A percentile compares a stretch with the other conserved stretches of the same genome.
These are phyloP conservation scores for Pseudopithomyces chartarum DNA, from an alignment of 2,329 filamentous ascomycete species.

Conservation along the genomic window DNA sequence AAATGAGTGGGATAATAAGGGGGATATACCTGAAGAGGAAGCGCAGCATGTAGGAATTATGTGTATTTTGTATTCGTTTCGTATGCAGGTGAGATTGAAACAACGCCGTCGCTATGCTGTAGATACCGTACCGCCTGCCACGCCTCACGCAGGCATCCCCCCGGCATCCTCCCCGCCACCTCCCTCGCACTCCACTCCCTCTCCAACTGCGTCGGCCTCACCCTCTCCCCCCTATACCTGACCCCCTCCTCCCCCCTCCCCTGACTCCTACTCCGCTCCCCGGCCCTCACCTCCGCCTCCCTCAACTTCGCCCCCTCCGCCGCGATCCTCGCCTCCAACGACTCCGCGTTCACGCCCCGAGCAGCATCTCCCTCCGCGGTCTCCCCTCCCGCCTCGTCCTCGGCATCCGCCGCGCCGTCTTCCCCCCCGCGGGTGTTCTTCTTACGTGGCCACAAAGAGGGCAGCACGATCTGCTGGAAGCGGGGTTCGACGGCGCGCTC, in stretches of 20 bases:
- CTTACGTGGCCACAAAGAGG: constrained; percentile 82
- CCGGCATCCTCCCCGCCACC: constrained; percentile 33
- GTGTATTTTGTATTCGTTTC: too few species aligned
- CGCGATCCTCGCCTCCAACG: constrained; percentile 40
- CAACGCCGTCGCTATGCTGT: constrained; percentile 1
- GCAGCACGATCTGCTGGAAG: constrained; percentile 84
- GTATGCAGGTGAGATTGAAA: too few species aligned
- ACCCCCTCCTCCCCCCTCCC: constrained; percentile 24
- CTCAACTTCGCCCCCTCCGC: constrained; percentile 44
- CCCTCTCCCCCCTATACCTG: constrained; percentile 30
- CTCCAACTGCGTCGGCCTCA: constrained; percentile 18
- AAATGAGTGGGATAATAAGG: too few species aligned
- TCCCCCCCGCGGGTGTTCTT: constrained; percentile 78
- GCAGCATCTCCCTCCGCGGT: constrained; percentile 14
- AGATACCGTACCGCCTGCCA: not conserved
- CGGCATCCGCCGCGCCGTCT: constrained; percentile 28
- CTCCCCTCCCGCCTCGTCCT: constrained; percentile 18
- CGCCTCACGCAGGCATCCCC: constrained; percentile 29
- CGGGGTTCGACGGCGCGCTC: constrained; percentile 83
- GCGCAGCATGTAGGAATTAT: too few species aligned
- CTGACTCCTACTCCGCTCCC: constrained; percentile 26
- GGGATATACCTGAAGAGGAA: too few species aligned
- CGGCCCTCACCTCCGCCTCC: constrained; percentile 43
- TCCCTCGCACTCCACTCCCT: constrained; percentile 26
- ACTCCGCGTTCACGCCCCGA: constrained; percentile 14